phyloP scores from a whole-genome alignment of 176 grass and related monocot species.

The Oryza glaberrima region DNA sequence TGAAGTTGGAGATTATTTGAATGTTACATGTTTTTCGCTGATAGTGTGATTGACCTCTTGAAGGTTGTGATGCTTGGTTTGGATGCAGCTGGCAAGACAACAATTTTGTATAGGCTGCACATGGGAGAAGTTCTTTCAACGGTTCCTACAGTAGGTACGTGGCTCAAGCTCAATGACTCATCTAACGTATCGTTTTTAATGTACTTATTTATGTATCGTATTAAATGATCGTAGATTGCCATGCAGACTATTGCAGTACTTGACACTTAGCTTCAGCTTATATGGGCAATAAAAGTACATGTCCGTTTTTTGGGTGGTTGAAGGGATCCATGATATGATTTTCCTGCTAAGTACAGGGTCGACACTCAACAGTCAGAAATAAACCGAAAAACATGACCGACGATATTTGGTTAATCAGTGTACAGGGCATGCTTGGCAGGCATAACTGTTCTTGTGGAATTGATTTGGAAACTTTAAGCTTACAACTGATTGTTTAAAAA shows the following conservation, averaged over 20 bases:
- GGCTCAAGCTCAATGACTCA: conserved; percentile 21
- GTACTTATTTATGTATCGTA: not conserved
- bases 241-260: conserved; percentile 2
- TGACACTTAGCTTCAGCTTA: not conserved
- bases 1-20: not conserved
- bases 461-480: not conserved
- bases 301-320: not conserved
- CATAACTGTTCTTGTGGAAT: not conserved
- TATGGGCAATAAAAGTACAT: not conserved
- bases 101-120: conserved; percentile 85
- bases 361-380: not conserved
- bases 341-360: not conserved
- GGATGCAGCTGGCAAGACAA: conserved; percentile 92
- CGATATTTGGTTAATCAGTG: not conserved
- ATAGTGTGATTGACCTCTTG: conserved; percentile 25
- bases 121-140: conserved; percentile 90
- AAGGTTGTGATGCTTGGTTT: conserved; percentile 98
- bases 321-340: not conserved
- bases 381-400: not conserved
- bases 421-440: not conserved
- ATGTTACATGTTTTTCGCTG: conserved; percentile 22
- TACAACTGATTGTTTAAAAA: not conserved
- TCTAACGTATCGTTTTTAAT: conserved; percentile 1
- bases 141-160: conserved; percentile 86
- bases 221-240: not conserved